Evolutionary conservation across 208 protist species (phyloP).

Genomic region (Leptomonas pyrrhocoris): DNA sequence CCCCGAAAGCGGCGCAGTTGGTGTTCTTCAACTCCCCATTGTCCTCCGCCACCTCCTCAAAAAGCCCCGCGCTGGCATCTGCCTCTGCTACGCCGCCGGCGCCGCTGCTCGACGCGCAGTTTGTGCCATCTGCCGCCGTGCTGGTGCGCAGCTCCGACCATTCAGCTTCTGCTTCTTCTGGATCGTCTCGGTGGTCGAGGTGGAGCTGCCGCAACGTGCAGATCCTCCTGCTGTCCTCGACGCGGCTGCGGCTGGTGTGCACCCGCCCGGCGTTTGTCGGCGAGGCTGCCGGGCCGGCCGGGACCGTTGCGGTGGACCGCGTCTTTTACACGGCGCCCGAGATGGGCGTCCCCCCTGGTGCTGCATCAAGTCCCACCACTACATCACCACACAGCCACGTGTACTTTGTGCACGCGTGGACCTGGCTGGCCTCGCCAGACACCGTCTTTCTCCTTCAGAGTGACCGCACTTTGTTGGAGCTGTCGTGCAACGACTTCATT

Average conservation of each 20-base stretch:
- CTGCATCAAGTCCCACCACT: background rate
- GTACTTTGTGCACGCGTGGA: constrained; percentile 35
- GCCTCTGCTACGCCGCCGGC: background rate
- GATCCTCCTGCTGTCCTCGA: constrained; percentile 31
- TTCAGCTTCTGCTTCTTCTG: background rate
- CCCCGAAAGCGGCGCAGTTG: constrained; percentile 14
- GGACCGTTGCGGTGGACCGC: constrained; percentile 20
- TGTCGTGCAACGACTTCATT: constrained; percentile 41
- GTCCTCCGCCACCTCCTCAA: constrained; percentile 16
- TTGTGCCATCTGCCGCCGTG: constrained; percentile 30
- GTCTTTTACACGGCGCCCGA: constrained; percentile 31
- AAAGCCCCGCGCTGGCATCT: background rate
- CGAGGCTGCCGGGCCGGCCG: background rate
- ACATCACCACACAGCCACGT: constrained; percentile 13
- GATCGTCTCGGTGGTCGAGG: background rate
- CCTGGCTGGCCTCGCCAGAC: constrained; percentile 48
- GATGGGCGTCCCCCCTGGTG: background rate
- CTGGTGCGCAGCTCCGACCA: constrained; percentile 7
- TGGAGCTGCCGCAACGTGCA: constrained; percentile 30
- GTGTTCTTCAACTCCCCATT: constrained; percentile 9
- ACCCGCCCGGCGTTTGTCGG: constrained; percentile 10
- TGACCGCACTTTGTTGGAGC: constrained; percentile 37
- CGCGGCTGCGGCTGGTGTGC: constrained; percentile 22
- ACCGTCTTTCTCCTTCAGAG: constrained; percentile 42
- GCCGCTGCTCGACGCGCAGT: constrained; percentile 33